phyloP scores from a whole-genome alignment of 73 alveolate genomes.

The Uronychia setigera region DNA sequence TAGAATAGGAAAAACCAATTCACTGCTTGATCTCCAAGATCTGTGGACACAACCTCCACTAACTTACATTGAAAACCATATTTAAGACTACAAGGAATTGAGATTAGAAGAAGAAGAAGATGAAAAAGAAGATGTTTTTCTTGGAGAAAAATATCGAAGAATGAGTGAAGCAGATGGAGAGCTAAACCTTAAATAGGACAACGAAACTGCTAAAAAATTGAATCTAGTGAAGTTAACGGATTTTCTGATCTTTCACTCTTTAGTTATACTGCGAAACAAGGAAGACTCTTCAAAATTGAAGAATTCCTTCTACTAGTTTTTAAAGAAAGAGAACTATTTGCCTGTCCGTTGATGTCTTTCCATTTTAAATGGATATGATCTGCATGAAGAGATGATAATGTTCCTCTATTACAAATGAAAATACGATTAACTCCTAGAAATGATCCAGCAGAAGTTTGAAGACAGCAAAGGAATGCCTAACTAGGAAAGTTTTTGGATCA shows the following conservation, averaged over 20 bases:
- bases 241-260: not conserved
- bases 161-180: slow-evolving; percentile 1
- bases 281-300: not conserved
- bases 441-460: not conserved
- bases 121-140: not conserved
- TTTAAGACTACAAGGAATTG: not conserved
- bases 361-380: not conserved
- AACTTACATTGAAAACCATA: too few species aligned
- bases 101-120: not conserved
- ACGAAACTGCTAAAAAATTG: not conserved
- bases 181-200: not conserved
- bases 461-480: not conserved
- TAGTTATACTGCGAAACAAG: not conserved
- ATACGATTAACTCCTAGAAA: not conserved
- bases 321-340: not conserved
- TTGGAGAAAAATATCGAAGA: not conserved
- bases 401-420: not conserved
- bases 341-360: not conserved
- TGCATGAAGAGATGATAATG: not conserved
- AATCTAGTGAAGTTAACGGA: not conserved
- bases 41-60: too few species aligned
- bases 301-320: not conserved
- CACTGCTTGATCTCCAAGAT: not conserved
- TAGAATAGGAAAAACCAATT: not conserved
- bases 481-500: not conserved